Evolutionary conservation across 139 green algal genomes (phyloP), one percentile per base, ranked within the genome.

Genomic region (Chlamydomonas schloesseri): DNA sequence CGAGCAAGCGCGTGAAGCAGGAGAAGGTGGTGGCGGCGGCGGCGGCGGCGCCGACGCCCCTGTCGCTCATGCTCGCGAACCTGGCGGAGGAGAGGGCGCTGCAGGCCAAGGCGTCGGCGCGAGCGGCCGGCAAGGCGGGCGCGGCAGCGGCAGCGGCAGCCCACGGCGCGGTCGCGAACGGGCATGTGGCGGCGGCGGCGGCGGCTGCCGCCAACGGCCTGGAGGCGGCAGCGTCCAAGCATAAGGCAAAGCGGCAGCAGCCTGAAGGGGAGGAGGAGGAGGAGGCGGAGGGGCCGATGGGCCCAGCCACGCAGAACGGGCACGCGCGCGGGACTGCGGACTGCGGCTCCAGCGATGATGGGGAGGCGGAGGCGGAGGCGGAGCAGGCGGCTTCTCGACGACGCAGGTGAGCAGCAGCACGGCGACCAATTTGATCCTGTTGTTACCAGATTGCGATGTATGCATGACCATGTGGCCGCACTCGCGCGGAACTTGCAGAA

Each of bases 41-140:
- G 17, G 69, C 34, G 69, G 34, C 34, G 34, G 36, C 17, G 28
- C 46, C 62, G 20, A 23, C 55, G 70, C 33, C 67, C 28, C 64
- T 82, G 23, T 23, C 53, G 29, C 65, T 55, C 17, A 88, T 79
- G 76, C 47, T 75, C 14, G 42, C 31, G 1, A 82, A 89, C 46
- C 37, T 85, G 83, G 0, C 36, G 64, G 74, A 84, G 46, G 18
- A 64, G 23, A 34, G 36, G 47, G 4, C 73, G 31, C 13, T 9
- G 26, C 2, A 21, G 33, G 31, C 14, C 6, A 23, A 47, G 47
- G 73, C 65, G 65, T 18, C 28, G n/a, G n/a, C n/a, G n/a, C n/a
- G n/a, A 69, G 20, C 11, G 9, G 20, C 62, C 20, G n/a, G n/a
- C n/a, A n/a, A n/a, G n/a, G 55, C 55, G 55, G 8, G 2, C 8